Conservation (phyloP, 2,329 filamentous ascomycete species). For the Spiromastix sp. region DNA sequence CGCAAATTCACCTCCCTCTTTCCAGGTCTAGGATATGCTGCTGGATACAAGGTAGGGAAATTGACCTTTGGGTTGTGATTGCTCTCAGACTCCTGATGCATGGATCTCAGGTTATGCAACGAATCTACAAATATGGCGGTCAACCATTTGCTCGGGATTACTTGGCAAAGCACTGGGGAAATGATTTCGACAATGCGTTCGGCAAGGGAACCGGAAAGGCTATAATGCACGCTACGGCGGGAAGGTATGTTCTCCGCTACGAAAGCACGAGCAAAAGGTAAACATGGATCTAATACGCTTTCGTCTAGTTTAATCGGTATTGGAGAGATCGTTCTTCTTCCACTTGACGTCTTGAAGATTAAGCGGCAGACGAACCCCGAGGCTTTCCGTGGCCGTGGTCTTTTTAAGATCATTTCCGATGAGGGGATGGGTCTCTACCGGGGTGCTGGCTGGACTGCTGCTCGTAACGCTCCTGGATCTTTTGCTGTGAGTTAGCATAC, state of each 20-base stretch:
- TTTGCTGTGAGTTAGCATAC: conserved; percentile 75
- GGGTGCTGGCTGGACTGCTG: conserved; percentile 95
- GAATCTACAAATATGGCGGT: conserved; percentile 97
- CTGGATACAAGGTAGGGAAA: conserved; percentile 72
- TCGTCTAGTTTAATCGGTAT: conserved; percentile 73
- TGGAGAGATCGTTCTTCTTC: conserved; percentile 89
- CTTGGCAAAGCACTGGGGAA: conserved; percentile 66
- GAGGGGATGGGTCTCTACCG: conserved; percentile 94
- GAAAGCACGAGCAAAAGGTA: no score
- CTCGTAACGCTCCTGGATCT: conserved; percentile 89
- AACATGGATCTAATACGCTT: no score
- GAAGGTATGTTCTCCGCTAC: conserved; percentile 54
- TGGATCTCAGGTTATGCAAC: conserved; percentile 60
- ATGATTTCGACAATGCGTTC: conserved; percentile 77
- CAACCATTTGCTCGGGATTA: conserved; percentile 93
- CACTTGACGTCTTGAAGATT: conserved; percentile 96
- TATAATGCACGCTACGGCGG: conserved; percentile 93
- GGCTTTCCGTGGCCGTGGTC: conserved; percentile 86
- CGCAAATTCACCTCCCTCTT: conserved; percentile 92
- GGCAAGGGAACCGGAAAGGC: conserved; percentile 97
- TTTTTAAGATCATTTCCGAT: conserved; percentile 80
- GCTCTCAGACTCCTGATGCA: not conserved
- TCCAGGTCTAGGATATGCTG: conserved; percentile 92
- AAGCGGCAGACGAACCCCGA: conserved; percentile 99
- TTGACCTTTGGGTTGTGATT: not conserved